These are phyloP conservation scores for Puya raimondii DNA, from an alignment of 176 grass and related monocot species.

Conservation along the genomic window DNA sequence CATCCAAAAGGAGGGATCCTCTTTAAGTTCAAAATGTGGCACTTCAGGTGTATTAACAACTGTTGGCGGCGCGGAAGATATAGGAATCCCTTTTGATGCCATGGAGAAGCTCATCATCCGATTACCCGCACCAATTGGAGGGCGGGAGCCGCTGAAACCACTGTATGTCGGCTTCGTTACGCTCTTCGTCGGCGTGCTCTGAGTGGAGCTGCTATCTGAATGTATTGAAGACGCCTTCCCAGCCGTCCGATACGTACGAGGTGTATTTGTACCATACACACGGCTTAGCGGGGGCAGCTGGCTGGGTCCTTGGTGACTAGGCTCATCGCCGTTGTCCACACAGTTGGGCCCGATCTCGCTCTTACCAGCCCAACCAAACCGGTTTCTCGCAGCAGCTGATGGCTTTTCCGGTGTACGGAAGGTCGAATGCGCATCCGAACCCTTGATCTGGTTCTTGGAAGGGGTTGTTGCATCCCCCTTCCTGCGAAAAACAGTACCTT, in stretches of 20 bases:
- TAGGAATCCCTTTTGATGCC: slow-evolving; percentile 24
- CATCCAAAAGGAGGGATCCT: slow-evolving; percentile 94
- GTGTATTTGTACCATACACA: slow-evolving; percentile 24
- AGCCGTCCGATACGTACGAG: slow-evolving; percentile 33
- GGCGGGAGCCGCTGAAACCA: slow-evolving; percentile 45
- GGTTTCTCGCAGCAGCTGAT: slow-evolving; percentile 21
- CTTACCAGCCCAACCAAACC: slow-evolving; percentile 58
- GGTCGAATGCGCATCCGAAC: slow-evolving; percentile 14
- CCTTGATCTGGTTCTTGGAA: slow-evolving; percentile 28
- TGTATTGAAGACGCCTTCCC: slow-evolving; percentile 31
- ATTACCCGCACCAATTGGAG: slow-evolving; percentile 26
- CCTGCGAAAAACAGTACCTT: slow-evolving; percentile 32
- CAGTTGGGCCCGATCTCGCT: slow-evolving; percentile 4
- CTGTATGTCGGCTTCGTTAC: slow-evolving; percentile 51
- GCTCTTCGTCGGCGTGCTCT: slow-evolving; percentile 82
- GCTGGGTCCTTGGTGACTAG: slow-evolving; percentile 16
- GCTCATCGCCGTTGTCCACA: slow-evolving; percentile 22
- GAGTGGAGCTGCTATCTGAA: slow-evolving; percentile 51
- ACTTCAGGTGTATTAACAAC: slow-evolving; percentile 53
- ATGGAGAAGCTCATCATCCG: slow-evolving; percentile 17
- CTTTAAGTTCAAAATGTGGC: slow-evolving; percentile 64
- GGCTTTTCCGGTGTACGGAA: slow-evolving; percentile 82
- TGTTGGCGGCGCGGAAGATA: slow-evolving; percentile 16
- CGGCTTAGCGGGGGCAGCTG: slow-evolving; percentile 30
- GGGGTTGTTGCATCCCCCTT: slow-evolving; percentile 61